A percentile compares a stretch with the other conserved stretches of the same genome.
These are phyloP conservation scores for Sporisorium iseilematis-ciliati DNA, from an alignment of 1,284 basidiomycete genomes.

Conservation along the genomic window DNA sequence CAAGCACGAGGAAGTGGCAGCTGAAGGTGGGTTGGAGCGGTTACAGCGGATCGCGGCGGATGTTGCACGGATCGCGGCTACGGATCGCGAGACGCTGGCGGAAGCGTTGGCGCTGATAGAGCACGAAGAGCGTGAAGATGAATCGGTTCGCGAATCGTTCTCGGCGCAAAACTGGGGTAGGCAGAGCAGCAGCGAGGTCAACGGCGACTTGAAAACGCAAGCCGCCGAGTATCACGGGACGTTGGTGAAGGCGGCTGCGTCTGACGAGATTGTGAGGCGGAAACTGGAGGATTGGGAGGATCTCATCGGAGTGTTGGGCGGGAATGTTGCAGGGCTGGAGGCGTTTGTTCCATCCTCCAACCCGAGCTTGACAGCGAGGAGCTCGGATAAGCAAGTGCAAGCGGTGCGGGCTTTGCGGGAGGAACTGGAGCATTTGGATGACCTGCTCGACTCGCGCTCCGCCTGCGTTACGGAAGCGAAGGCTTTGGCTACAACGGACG, in stretches of 20 bases:
- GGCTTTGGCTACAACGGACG: constrained; percentile 78
- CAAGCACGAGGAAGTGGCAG: constrained; percentile 86
- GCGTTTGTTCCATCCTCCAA: constrained; percentile 38
- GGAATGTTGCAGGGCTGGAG: constrained; percentile 30
- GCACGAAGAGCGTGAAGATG: constrained; percentile 88
- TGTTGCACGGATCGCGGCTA: constrained; percentile 78
- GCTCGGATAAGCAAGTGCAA: constrained; percentile 29
- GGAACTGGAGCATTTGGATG: constrained; percentile 84
- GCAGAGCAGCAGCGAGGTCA: constrained; percentile 75
- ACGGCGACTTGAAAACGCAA: constrained; percentile 50
- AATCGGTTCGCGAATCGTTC: constrained; percentile 73
- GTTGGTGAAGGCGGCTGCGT: constrained; percentile 53
- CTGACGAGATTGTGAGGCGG: constrained; percentile 72
- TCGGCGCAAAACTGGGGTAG: constrained; percentile 71
- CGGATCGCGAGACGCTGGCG: constrained; percentile 77
- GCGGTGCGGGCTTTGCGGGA: constrained; percentile 78
- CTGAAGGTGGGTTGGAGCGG: constrained; percentile 80
- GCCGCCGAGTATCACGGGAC: constrained; percentile 52
- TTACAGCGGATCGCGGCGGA: constrained; percentile 82
- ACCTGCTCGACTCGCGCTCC: constrained; percentile 73
- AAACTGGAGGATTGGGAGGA: constrained; percentile 54
- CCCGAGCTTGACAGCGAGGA: constrained; percentile 13
- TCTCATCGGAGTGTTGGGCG: constrained; percentile 33
- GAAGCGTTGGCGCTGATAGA: constrained; percentile 90
- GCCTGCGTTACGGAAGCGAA: constrained; percentile 79